Percentiles rank a stretch among this genome's conserved stretches.
phyloP scores from a whole-genome alignment of 2,329 filamentous ascomycete species.

The Chaetomium strumarium region DNA sequence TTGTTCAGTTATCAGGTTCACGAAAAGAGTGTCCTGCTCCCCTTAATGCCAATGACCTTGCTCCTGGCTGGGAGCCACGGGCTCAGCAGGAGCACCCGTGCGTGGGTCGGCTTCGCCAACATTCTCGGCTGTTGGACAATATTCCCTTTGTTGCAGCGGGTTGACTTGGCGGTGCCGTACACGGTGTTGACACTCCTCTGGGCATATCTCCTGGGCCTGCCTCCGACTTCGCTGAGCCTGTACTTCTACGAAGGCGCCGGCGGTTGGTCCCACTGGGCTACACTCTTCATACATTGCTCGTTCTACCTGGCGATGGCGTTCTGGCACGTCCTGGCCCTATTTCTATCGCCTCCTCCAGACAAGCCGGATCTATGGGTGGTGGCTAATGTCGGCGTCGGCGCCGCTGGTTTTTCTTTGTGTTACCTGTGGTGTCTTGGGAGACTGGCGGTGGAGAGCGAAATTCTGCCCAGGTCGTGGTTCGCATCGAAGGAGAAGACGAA shows the following conservation, averaged over 20 bases:
- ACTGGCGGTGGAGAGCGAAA: constrained; percentile 53
- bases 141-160: constrained; percentile 82
- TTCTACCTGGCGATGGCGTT: constrained; percentile 73
- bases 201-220: constrained; percentile 84
- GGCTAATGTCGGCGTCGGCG: constrained; percentile 79
- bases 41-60: constrained; percentile 87
- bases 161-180: constrained; percentile 80
- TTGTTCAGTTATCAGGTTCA: constrained; percentile 97
- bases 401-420: constrained; percentile 76
- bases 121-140: constrained; percentile 86
- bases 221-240: constrained; percentile 65
- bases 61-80: constrained; percentile 75
- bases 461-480: constrained; percentile 33
- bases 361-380: constrained; percentile 97
- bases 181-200: constrained; percentile 78
- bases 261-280: constrained; percentile 51
- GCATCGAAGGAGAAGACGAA: constrained; percentile 32
- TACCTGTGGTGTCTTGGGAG: constrained; percentile 88
- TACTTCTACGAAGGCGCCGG: constrained; percentile 52
- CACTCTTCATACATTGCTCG: constrained; percentile 61
- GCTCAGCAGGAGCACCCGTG: constrained; percentile 66
- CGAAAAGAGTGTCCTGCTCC: constrained; percentile 92
- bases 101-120: constrained; percentile 97
- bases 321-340: constrained; percentile 75
- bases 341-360: constrained; percentile 58